Base-by-base conservation (phyloP, 2,329 filamentous ascomycete genomes). In the Cladophialophora immunda region DNA sequence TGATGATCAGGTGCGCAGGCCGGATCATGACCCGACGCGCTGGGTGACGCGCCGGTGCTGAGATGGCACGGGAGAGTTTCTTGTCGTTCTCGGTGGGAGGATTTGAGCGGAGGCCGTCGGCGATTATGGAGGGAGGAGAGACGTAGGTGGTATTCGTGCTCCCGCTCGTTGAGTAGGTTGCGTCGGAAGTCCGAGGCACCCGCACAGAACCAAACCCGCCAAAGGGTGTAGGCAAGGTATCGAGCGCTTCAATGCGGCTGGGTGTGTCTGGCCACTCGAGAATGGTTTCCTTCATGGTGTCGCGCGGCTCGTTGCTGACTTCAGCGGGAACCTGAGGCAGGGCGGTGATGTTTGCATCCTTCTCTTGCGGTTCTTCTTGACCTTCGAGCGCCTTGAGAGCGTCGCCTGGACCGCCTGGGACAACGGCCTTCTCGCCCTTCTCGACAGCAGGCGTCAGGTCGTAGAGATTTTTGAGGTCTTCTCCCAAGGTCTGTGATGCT, bases 1-100 rank as follows among this genome's bases (percentile, higher is more conserved):
- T 66, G 62, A 72, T 71, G 32, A 70, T 64, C 50, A 74, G 66
- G 55, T 73, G 68, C 5, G 68, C 50, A 7, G 72, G 71, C 9
- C 71, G 68, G 57, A 74, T 73, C 22, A 67, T 73, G 11, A 73
- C 72, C n/a, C 69, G 69, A 22, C 71, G 71, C 11, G 59, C 64
- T 3, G 69, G 59, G 41, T 69, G 67, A 50, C 69, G 64, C 15
- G 66, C 65, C n/a, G 71, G 70, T 17, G 71, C 68, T n/a, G 71
- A 71, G 34, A 70, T 68, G 15, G 71, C 64, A 4, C 71, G 70
- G 19, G 68, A 69, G 8, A 73, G 67, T 45, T 63, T 60, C 41
- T 56, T 66, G 58, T 68, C 69, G 17, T 47, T 54, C 11, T 68
- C 67, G 3, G 63, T 67, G 4, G 58, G 55, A 11, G 71, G 71